A percentile compares a stretch with the other conserved stretches of the same genome.
Conservation (phyloP, 163 green algal genomes). For the Scenedesmus sp. region DNA sequence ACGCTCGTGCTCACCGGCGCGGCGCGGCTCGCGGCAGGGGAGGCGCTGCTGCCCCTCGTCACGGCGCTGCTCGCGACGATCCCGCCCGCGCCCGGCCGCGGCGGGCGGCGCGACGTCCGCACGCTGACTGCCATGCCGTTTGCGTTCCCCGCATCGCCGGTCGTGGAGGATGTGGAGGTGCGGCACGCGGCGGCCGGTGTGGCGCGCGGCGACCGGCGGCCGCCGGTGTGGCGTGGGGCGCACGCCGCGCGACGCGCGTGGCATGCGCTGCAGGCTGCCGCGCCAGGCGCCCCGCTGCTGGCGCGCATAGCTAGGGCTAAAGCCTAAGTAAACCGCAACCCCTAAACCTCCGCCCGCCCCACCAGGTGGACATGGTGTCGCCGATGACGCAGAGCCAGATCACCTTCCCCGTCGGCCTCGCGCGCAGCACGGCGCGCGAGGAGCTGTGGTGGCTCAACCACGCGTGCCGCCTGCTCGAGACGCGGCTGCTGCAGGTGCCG, state of each 20-base stretch:
- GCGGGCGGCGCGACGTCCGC: constrained; percentile 4
- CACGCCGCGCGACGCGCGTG: not conserved
- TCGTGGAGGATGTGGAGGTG: constrained; percentile 74
- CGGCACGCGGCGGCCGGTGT: not conserved
- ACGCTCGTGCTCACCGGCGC: constrained; percentile 73
- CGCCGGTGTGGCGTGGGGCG: not conserved
- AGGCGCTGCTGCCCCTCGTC: constrained; percentile 28
- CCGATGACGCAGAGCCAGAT: constrained; percentile 70
- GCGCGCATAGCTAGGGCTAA: too few relatives aligned
- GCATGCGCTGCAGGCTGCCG: too few relatives aligned
- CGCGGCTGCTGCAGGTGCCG: constrained; percentile 65
- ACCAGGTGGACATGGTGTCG: constrained; percentile 79
- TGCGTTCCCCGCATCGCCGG: constrained; percentile 68
- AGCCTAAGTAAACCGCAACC: too few relatives aligned
- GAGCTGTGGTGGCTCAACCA: constrained; percentile 72
- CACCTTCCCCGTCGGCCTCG: constrained; percentile 80
- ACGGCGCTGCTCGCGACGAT: constrained; percentile 78
- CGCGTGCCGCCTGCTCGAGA: constrained; percentile 76
- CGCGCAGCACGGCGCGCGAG: constrained; percentile 46
- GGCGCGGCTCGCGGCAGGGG: constrained; percentile 51
- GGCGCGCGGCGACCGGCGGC: too few relatives aligned
- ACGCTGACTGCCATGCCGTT: constrained; percentile 72
- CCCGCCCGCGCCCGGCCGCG: constrained; percentile 32
- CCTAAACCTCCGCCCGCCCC: not conserved
- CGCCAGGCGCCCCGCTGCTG: too few relatives aligned